Evolutionary conservation across 192 early-diverging fungal species (phyloP).

Genomic region (Entomortierella parvispora): DNA sequence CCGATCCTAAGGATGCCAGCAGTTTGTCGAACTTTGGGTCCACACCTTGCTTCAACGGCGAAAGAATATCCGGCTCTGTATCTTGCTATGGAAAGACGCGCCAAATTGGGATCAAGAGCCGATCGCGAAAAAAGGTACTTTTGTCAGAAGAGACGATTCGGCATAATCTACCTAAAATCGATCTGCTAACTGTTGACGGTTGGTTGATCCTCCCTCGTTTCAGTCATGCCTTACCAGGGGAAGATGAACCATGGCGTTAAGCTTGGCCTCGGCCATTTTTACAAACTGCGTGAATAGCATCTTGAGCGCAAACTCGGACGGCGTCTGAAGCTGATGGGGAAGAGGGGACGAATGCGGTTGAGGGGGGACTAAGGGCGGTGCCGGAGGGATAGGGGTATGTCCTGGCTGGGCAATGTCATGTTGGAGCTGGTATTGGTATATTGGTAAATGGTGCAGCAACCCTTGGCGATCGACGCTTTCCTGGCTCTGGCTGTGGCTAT

Average conservation of each 20-base stretch:
- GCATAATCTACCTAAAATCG: background rate
- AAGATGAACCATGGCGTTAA: conserved; percentile 55
- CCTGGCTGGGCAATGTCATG: conserved; percentile 32
- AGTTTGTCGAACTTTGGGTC: conserved; percentile 88
- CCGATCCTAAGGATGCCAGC: conserved; percentile 77
- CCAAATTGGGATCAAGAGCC: too few species aligned
- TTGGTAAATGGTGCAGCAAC: conserved; percentile 13
- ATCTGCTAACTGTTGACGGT: background rate
- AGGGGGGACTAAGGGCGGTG: conserved; percentile 1
- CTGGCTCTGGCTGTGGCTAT: conserved; percentile 48
- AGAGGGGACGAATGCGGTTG: conserved; percentile 14
- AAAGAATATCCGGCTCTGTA: conserved; percentile 68
- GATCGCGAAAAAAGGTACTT: too few species aligned
- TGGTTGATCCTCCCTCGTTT: background rate
- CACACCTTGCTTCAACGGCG: conserved; percentile 67
- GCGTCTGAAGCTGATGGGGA: conserved; percentile 53
- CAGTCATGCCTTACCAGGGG: conserved; percentile 18
- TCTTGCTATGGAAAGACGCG: conserved; percentile 58
- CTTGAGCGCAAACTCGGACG: conserved; percentile 66
- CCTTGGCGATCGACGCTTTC: conserved; percentile 32
- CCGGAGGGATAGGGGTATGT: conserved; percentile 13
- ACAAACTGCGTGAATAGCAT: conserved; percentile 68
- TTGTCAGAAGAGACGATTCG: too few species aligned
- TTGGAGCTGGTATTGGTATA: conserved; percentile 28
- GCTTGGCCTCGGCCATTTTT: conserved; percentile 65